Percentiles rank a stretch among this genome's conserved stretches.
Evolutionary conservation across 495 filamentous ascomycete genomes (phyloP).

Genomic region (Lophiotrema nucula): DNA sequence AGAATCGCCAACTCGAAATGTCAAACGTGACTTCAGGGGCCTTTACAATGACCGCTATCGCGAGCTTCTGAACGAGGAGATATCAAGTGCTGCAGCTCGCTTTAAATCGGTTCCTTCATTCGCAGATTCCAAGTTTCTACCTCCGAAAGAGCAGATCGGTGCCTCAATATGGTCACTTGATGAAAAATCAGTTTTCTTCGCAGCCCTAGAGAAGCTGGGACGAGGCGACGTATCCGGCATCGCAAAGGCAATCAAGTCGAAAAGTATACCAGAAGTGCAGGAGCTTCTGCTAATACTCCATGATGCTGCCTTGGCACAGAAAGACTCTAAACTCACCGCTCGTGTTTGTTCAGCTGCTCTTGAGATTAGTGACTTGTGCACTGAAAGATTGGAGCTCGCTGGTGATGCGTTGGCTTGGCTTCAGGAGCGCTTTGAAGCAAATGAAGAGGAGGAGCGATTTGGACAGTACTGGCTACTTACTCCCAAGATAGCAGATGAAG

Average conservation of each 20-base stretch:
- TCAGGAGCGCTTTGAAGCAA: slow-evolving; percentile 58
- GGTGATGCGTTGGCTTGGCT: slow-evolving; percentile 59
- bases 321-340: slow-evolving; percentile 22
- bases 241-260: slow-evolving; percentile 63
- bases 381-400: slow-evolving; percentile 62
- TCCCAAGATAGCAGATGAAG: slow-evolving; percentile 42
- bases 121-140: slow-evolving; percentile 2
- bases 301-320: slow-evolving; percentile 43
- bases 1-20: neutral
- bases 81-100: slow-evolving; percentile 18
- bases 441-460: slow-evolving; percentile 54
- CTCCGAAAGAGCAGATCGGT: slow-evolving; percentile 59
- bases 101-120: slow-evolving; percentile 2
- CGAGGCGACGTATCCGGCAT: slow-evolving; percentile 59
- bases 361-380: slow-evolving; percentile 68
- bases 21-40: slow-evolving; percentile 13
- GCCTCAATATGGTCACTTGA: slow-evolving; percentile 62
- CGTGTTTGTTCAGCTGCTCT: slow-evolving; percentile 66
- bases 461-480: slow-evolving; percentile 58
- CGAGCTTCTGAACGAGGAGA: slow-evolving; percentile 28
- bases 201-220: slow-evolving; percentile 60
- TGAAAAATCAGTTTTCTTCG: slow-evolving; percentile 72
- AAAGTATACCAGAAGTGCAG: slow-evolving; percentile 70
- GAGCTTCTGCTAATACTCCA: slow-evolving; percentile 65
- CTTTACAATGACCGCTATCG: slow-evolving; percentile 33